Percentiles rank a stretch among this genome's conserved stretches.
These are phyloP conservation scores for Antitrichia curtipendula DNA, from an alignment of 225 moss, liverwort and hornwort species.

Conservation along the genomic window DNA sequence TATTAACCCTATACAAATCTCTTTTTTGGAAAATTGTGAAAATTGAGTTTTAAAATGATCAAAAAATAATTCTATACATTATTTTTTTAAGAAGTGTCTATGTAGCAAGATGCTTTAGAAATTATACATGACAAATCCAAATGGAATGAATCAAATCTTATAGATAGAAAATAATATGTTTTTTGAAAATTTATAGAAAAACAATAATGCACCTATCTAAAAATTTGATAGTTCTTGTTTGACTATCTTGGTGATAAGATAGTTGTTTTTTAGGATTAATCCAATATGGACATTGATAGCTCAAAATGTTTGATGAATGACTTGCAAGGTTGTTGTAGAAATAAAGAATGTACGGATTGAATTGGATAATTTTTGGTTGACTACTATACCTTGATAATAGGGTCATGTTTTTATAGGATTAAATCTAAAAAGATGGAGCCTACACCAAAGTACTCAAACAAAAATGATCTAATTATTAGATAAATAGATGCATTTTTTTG, in stretches of 20 bases:
- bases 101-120: not conserved
- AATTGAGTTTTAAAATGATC: not conserved
- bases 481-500: not conserved
- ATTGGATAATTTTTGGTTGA: not conserved
- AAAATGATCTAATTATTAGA: not conserved
- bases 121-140: not conserved
- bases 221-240: not conserved
- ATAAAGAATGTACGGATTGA: not conserved
- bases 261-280: rapidly evolving
- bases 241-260: not conserved
- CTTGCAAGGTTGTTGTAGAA: not conserved
- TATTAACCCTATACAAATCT: not conserved
- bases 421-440: not conserved
- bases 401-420: rapidly evolving
- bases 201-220: not conserved
- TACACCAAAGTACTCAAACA: rapidly evolving
- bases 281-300: rapidly evolving
- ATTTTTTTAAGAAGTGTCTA: rapidly evolving
- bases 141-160: too few species aligned
- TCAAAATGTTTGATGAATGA: not conserved
- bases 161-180: not conserved
- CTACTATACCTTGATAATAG: not conserved
- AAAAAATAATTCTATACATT: not conserved
- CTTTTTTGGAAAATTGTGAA: not conserved
- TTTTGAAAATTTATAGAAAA: too few species aligned